phyloP scores from a whole-genome alignment of 176 grass and related monocot species.

The Areca catechu region DNA sequence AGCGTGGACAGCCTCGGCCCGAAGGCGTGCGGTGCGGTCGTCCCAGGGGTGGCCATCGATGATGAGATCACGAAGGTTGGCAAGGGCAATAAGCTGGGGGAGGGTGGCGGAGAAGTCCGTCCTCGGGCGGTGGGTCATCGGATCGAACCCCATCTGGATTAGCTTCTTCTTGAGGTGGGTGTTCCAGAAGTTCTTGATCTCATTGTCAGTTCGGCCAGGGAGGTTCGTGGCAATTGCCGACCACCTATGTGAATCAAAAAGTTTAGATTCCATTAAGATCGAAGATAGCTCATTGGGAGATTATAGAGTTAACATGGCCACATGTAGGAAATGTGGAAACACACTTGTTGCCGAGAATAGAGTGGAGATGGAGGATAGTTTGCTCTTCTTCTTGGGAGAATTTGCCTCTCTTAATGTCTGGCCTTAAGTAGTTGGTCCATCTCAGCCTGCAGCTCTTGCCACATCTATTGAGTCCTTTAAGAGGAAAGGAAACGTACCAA shows the following conservation, averaged over 20 bases:
- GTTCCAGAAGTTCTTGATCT: constrained; percentile 97
- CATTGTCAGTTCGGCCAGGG: constrained; percentile 74
- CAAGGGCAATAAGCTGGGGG: constrained; percentile 64
- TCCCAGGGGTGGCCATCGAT: constrained; percentile 16
- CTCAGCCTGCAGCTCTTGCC: constrained; percentile 83
- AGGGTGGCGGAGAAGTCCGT: constrained; percentile 70
- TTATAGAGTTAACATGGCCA: no score
- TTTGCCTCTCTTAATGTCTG: constrained; percentile 78
- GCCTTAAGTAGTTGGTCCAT: constrained; percentile 88
- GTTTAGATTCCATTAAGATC: no score
- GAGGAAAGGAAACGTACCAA: not conserved
- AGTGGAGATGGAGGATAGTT: constrained; percentile 69
- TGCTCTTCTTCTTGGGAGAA: constrained; percentile 74
- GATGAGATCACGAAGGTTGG: constrained; percentile 43
- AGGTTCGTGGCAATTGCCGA: constrained; percentile 67
- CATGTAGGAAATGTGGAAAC: not conserved
- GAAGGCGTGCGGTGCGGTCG: not conserved
- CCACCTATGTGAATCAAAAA: constrained; percentile 29
- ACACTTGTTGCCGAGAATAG: constrained; percentile 69
- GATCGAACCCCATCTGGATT: constrained; percentile 89
- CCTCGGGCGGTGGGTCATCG: constrained; percentile 76
- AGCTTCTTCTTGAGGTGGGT: constrained; percentile 90
- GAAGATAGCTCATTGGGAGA: no score
- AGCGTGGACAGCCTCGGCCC: constrained; percentile 25
- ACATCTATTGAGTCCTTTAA: constrained; percentile 63